These are phyloP conservation scores for Plasmodium chabaudi DNA, from an alignment of 169 alveolate genomes.

Conservation along the genomic window DNA sequence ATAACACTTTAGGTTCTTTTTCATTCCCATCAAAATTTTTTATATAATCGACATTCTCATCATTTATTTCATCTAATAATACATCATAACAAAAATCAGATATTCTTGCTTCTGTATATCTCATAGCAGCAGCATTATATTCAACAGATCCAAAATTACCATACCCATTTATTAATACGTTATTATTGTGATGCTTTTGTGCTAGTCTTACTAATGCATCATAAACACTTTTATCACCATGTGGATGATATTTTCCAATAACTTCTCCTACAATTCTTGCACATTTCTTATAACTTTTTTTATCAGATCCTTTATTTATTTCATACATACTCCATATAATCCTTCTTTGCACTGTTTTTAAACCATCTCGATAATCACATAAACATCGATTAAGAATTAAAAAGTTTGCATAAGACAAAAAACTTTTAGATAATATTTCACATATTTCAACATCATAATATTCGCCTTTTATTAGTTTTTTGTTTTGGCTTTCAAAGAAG, in stretches of 20 bases:
- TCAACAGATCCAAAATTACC: slow-evolving; percentile 91
- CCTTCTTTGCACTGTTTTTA: slow-evolving; percentile 89
- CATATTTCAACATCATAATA: slow-evolving; percentile 73
- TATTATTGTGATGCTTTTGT: slow-evolving; percentile 84
- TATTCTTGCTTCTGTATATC: slow-evolving; percentile 89
- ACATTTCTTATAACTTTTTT: slow-evolving; percentile 82
- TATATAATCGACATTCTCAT: slow-evolving; percentile 81
- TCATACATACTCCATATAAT: slow-evolving; percentile 90
- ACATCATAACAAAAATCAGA: slow-evolving; percentile 80
- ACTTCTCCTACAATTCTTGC: slow-evolving; percentile 92
- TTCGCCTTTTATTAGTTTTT: slow-evolving; percentile 45
- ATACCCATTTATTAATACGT: slow-evolving; percentile 88
- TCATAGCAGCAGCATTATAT: slow-evolving; percentile 91
- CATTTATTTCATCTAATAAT: slow-evolving; percentile 80
- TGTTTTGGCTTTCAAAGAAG: slow-evolving; percentile 2
- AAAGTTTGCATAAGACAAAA: slow-evolving; percentile 86
- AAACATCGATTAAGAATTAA: slow-evolving; percentile 88
- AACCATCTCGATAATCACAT: slow-evolving; percentile 90
- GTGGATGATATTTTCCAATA: slow-evolving; percentile 91
- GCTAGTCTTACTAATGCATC: slow-evolving; percentile 89
- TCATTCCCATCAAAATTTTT: slow-evolving; percentile 89
- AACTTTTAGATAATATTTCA: slow-evolving; percentile 77
- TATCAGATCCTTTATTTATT: slow-evolving; percentile 65
- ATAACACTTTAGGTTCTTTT: slow-evolving; percentile 88
- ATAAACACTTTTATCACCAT: slow-evolving; percentile 89